phyloP scores from a whole-genome alignment of 2,329 filamentous ascomycete genomes.

The Chrysosporium keratinophilum region DNA sequence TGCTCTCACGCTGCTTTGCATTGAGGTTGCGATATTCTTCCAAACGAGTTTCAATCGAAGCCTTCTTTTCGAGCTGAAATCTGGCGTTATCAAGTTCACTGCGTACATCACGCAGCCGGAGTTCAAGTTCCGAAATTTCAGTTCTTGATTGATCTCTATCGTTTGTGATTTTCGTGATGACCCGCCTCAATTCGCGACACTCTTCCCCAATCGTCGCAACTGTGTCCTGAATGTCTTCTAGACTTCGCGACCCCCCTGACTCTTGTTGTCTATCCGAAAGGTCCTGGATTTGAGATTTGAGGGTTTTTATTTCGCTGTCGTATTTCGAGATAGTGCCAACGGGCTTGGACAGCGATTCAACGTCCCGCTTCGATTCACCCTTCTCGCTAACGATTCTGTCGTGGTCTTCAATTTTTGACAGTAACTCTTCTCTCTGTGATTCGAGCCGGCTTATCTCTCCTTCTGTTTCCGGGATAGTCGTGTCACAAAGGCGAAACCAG shows the following conservation, averaged over 20 bases:
- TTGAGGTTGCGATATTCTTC: conserved; percentile 62
- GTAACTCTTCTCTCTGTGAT: conserved; percentile 49
- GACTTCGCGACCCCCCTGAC: conserved; percentile 53
- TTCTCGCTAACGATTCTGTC: conserved; percentile 55
- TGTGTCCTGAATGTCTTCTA: conserved; percentile 75
- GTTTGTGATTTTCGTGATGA: conserved; percentile 53
- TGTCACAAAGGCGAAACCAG: conserved; percentile 55
- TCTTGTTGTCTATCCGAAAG: conserved; percentile 66
- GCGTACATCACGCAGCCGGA: conserved; percentile 64
- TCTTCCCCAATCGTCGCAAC: conserved; percentile 58
- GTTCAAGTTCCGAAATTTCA: conserved; percentile 59
- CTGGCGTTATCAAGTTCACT: conserved; percentile 61
- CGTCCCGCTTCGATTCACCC: conserved; percentile 57
- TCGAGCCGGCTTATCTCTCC: conserved; percentile 54
- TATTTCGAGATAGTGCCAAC: conserved; percentile 66
- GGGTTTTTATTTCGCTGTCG: conserved; percentile 58
- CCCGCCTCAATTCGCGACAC: conserved; percentile 52
- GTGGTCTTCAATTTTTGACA: conserved; percentile 54
- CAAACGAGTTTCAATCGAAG: conserved; percentile 58
- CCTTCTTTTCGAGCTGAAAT: conserved; percentile 73
- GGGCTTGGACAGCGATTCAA: conserved; percentile 66
- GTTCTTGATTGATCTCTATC: conserved; percentile 64
- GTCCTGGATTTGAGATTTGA: conserved; percentile 62
- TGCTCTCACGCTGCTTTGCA: conserved; percentile 55
- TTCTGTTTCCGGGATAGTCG: conserved; percentile 60